Percentiles rank a stretch among this genome's conserved stretches.
phyloP scores from a whole-genome alignment of 495 filamentous ascomycete genomes.

The Neurospora discreta region DNA sequence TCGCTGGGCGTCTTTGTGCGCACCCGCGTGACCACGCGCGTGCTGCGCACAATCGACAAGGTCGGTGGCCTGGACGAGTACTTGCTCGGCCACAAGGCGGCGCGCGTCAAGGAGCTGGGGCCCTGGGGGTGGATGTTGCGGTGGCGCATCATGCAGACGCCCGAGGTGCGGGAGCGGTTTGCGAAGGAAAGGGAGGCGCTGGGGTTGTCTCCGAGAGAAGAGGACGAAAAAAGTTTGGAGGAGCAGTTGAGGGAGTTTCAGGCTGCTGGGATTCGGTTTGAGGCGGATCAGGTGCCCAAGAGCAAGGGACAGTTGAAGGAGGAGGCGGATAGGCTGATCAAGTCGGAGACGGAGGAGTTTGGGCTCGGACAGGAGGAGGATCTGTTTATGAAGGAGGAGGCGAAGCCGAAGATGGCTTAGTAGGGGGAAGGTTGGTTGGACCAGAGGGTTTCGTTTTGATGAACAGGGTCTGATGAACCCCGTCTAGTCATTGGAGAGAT shows the following conservation, averaged over 20 bases:
- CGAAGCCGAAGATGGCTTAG: slow-evolving; percentile 45
- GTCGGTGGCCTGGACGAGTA: slow-evolving; percentile 85
- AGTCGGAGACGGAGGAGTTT: slow-evolving; percentile 12
- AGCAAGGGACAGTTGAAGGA: slow-evolving; percentile 39
- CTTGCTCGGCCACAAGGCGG: slow-evolving; percentile 61
- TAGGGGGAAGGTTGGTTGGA: too few species aligned
- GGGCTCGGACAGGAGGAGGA: slow-evolving; percentile 12
- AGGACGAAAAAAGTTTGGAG: slow-evolving; percentile 27
- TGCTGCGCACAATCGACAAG: slow-evolving; percentile 79
- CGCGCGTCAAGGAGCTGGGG: slow-evolving; percentile 72
- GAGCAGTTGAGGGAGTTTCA: slow-evolving; percentile 45
- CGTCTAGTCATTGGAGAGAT: background rate
- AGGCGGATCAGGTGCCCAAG: slow-evolving; percentile 37
- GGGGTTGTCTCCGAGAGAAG: slow-evolving; percentile 29
- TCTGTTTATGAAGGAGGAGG: slow-evolving; percentile 26
- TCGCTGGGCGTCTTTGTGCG: slow-evolving; percentile 53
- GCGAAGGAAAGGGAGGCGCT: slow-evolving; percentile 34
- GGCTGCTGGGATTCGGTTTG: slow-evolving; percentile 22
- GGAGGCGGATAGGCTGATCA: slow-evolving; percentile 11
- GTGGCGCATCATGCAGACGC: slow-evolving; percentile 40
- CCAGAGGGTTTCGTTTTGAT: background rate
- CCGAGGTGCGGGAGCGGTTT: slow-evolving; percentile 50
- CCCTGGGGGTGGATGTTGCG: slow-evolving; percentile 78
- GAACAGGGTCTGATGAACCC: background rate
- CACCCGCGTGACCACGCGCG: slow-evolving; percentile 63